Base-by-base conservation (phyloP, 2,329 filamentous ascomycete genomes). In the Sporothrix dimorphospora region DNA sequence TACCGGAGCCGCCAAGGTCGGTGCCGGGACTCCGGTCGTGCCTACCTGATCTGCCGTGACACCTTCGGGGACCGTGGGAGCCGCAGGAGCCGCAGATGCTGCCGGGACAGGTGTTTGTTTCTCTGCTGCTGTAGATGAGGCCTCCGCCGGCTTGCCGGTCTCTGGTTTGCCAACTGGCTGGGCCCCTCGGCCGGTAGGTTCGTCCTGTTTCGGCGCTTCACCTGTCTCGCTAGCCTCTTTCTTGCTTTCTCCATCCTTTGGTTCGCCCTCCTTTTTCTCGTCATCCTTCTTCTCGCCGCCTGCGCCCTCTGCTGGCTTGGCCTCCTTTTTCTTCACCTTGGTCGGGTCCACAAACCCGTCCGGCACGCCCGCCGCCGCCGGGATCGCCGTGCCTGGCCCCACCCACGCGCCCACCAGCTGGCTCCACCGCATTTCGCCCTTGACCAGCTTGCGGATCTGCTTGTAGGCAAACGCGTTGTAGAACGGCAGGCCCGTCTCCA, bases 371-470 rank as follows among this genome's bases (percentile, higher is more conserved):
- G 85, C 86, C 9, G 92, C 92, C 0, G 93, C 89, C 76, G 81
- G 83, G 79, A 83, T 84, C n/a, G 38, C 12, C 4, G 69, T 42
- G 75, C 86, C 73, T 1, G 72, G 87, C 0, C 95, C 95, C 4
- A 95, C 91, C 87, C 94, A 99, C 19, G 91, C 92, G 6, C 93
- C 94, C 40, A 97, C 81, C 76, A 96, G 85, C 40, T 85, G 85
- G 79, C 94, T 97, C 92, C 93, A 99, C 72, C 88, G 88, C 80
- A 94, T 94, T 59, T 93, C 90, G 57, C 93, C 92, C 1, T 85
- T 87, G 69, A 89, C 82, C 16, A 97, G 86, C 71, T 91, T 89
- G 77, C 93, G 91, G 61, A 98, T 91, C 80, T 97, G 90, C 77
- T 89, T 89, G 82, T 94, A 98, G 0, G 94, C 94, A 74, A 91